Evolutionary conservation across 805 yeast species (phyloP), one percentile per base, ranked within the genome.

Genomic region (Monosporozyma siamensis): DNA sequence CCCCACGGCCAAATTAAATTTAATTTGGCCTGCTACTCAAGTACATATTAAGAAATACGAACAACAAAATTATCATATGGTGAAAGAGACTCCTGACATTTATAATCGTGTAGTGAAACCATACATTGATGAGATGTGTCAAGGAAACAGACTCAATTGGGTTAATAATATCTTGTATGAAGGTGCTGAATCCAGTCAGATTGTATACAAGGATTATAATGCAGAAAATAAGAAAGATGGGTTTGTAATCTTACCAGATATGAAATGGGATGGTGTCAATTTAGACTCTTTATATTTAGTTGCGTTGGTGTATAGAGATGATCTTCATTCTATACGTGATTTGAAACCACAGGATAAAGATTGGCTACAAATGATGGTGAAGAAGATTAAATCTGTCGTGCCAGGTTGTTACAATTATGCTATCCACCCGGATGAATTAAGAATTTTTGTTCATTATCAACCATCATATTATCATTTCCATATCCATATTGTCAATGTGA

Each of bases 391-490:
- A 39, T 48, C 54, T 1, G 72, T 73, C 2, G 73, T 86, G 6
- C 64, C 77, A 0, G 55, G 58, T 21, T 55, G 66, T 30, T 83
- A 74, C 56, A 66, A 68, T 8, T 53, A 53, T 32, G 54, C 57
- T n/a, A 52, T 87, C 6, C 56, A 51, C 1, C 51, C 65, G 0
- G 81, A 82, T 56, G 74, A 79, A 51, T 59, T 92, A 50, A 74
- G 95, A 46, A 59, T 88, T 1, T 92, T 84, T 55, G 71, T 92
- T 38, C 98, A 92, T 67, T 84, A 92, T 61, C 97, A 89, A 52
- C 98, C 98, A 0, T 83, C 96, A 0, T 92, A 90, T 61, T 92
- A 92, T 58, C 98, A 92, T 57, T 82, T 92, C 68, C 98, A 92
- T 58, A 73, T 92, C 15, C 98, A 92, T 60, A 80, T 86, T 11